These are phyloP conservation scores for Coelastrella sp. DNA, from an alignment of 139 green algal species.

Conservation along the genomic window DNA sequence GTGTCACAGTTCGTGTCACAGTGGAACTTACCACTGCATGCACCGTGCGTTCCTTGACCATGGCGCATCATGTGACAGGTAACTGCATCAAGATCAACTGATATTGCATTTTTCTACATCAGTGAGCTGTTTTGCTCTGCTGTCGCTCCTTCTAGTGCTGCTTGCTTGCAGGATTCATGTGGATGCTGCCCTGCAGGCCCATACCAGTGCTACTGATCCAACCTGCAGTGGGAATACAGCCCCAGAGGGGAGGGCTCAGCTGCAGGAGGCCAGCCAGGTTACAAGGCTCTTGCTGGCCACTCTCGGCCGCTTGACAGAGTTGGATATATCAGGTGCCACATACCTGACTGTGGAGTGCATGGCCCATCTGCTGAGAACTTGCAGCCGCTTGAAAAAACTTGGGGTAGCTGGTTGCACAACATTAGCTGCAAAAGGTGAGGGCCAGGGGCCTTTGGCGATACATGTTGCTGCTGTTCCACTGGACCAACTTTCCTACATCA, in stretches of 20 bases:
- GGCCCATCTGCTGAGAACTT: neutral
- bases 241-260: no score
- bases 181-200: neutral
- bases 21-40: no score
- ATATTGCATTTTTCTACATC: no score
- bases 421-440: neutral
- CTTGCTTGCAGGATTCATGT: slow-evolving; percentile 12
- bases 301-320: neutral
- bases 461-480: neutral
- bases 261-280: no score
- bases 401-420: slow-evolving; percentile 1
- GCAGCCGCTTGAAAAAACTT: neutral
- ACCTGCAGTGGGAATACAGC: neutral
- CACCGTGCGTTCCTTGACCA: no score
- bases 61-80: no score
- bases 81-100: no score
- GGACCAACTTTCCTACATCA: no score
- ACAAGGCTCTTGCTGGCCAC: neutral
- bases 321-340: slow-evolving; percentile 6
- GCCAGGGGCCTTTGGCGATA: no score
- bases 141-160: slow-evolving; percentile 23
- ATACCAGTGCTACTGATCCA: neutral
- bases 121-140: neutral
- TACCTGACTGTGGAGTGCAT: neutral
- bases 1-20: no score